Percentiles rank a stretch among this genome's conserved stretches.
These are phyloP conservation scores for Cordyceps pruinosa DNA, from an alignment of 2,329 filamentous ascomycete species.

Conservation along the genomic window DNA sequence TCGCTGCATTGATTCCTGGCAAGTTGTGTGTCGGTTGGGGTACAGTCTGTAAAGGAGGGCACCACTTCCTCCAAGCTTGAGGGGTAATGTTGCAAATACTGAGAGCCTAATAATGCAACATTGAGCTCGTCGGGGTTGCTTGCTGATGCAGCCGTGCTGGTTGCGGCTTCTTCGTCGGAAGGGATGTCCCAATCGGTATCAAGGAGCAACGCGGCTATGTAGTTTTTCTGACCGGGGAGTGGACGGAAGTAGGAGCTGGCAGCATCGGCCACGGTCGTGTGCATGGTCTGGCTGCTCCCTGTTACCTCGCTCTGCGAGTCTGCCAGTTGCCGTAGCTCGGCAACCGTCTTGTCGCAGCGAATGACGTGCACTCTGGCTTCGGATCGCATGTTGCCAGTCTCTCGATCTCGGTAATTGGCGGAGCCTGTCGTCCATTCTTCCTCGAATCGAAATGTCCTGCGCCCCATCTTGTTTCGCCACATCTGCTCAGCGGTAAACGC, in stretches of 20 bases:
- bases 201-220: constrained; percentile 79
- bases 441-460: constrained; percentile 82
- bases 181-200: constrained; percentile 82
- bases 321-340: constrained; percentile 72
- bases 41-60: constrained; percentile 83
- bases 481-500: constrained; percentile 96
- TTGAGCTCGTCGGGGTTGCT: constrained; percentile 66
- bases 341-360: constrained; percentile 73
- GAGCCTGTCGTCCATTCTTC: constrained; percentile 90
- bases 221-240: constrained; percentile 70
- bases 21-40: constrained; percentile 70
- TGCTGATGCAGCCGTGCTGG: constrained; percentile 78
- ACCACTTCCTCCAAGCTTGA: constrained; percentile 83
- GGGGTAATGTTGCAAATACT: constrained; percentile 86
- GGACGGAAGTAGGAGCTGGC: constrained; percentile 72
- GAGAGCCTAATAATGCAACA: constrained; percentile 86
- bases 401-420: constrained; percentile 66
- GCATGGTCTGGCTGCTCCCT: constrained; percentile 66
- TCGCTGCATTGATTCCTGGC: constrained; percentile 84
- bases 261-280: constrained; percentile 68
- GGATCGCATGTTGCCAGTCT: constrained; percentile 69
- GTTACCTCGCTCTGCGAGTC: constrained; percentile 69
- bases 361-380: constrained; percentile 88
- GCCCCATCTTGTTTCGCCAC: constrained; percentile 79
- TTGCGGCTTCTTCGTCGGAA: constrained; percentile 67